A percentile compares a stretch with the other conserved stretches of the same genome.
Conservation (phyloP, 2,329 filamentous ascomycete genomes). For the Rasamsonia emersonii region DNA sequence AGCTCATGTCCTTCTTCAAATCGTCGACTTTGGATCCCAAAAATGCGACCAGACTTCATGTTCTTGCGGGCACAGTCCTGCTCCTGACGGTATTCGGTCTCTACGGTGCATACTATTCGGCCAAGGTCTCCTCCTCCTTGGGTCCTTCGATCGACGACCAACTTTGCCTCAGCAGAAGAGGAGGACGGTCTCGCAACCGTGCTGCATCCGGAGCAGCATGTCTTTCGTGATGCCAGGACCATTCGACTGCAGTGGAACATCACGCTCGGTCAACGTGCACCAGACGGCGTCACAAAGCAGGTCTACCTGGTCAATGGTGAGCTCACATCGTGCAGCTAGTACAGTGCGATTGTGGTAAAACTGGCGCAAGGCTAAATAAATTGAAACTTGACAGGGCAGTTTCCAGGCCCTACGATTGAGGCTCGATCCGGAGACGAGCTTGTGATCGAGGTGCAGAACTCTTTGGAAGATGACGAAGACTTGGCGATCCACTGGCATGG, state of each 20-base stretch:
- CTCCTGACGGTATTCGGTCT: too few relatives aligned
- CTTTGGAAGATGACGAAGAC: constrained; percentile 28
- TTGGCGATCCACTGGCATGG: constrained; percentile 42
- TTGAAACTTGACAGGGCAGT: constrained; percentile 19
- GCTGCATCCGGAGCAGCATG: constrained; percentile 37
- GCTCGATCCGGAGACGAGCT: constrained; percentile 39
- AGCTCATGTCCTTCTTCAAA: too few relatives aligned
- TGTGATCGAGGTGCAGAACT: constrained; percentile 35
- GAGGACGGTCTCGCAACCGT: constrained; percentile 16
- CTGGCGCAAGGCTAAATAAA: neutral
- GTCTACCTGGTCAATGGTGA: constrained; percentile 44
- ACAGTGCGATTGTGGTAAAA: neutral
- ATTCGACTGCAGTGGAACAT: constrained; percentile 34
- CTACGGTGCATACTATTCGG: too few relatives aligned
- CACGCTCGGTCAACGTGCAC: constrained; percentile 27
- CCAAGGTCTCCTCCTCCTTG: too few relatives aligned
- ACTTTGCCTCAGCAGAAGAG: too few relatives aligned
- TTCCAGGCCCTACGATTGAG: constrained; percentile 44
- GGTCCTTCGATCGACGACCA: too few relatives aligned
- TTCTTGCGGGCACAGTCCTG: too few relatives aligned
- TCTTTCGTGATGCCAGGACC: constrained; percentile 24
- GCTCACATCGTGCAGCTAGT: constrained; percentile 2
- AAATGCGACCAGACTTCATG: too few relatives aligned
- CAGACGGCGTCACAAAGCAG: constrained; percentile 43
- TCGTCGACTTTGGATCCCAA: too few relatives aligned